Conservation (phyloP, 2,329 filamentous ascomycete genomes). For the Colletotrichum godetiae region DNA sequence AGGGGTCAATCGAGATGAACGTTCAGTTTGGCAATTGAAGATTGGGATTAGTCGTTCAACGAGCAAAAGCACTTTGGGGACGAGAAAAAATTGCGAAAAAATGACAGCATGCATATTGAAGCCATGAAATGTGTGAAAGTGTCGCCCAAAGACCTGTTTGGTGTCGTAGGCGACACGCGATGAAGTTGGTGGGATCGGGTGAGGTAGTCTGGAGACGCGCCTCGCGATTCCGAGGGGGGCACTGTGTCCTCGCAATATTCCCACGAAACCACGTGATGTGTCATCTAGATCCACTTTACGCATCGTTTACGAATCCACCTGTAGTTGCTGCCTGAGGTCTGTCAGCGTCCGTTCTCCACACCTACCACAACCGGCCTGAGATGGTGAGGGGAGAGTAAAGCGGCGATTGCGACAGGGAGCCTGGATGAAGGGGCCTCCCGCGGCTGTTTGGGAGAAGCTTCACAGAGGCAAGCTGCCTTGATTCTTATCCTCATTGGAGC, state of each 20-base stretch:
- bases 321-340: constrained; percentile 28
- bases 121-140: constrained; percentile 30
- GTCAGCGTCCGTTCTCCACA: constrained; percentile 5
- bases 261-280: constrained; percentile 57
- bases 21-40: constrained; percentile 5
- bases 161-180: constrained; percentile 38
- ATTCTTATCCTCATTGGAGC: background rate
- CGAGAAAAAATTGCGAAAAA: constrained; percentile 38
- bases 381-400: constrained; percentile 12
- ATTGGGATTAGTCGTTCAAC: constrained; percentile 11
- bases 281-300: background rate
- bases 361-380: background rate
- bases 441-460: constrained; percentile 4
- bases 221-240: constrained; percentile 41
- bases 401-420: constrained; percentile 8
- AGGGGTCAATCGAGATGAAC: constrained; percentile 29
- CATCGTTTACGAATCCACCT: background rate
- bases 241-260: constrained; percentile 50
- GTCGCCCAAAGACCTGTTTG: constrained; percentile 40
- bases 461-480: background rate
- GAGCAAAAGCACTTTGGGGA: constrained; percentile 26
- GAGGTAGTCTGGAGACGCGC: constrained; percentile 57
- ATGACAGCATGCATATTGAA: constrained; percentile 12
- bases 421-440: background rate
- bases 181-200: constrained; percentile 47